A percentile compares a stretch with the other conserved stretches of the same genome.
Conservation (phyloP, 257 asterid genomes). For the Nicotiana otophora region DNA sequence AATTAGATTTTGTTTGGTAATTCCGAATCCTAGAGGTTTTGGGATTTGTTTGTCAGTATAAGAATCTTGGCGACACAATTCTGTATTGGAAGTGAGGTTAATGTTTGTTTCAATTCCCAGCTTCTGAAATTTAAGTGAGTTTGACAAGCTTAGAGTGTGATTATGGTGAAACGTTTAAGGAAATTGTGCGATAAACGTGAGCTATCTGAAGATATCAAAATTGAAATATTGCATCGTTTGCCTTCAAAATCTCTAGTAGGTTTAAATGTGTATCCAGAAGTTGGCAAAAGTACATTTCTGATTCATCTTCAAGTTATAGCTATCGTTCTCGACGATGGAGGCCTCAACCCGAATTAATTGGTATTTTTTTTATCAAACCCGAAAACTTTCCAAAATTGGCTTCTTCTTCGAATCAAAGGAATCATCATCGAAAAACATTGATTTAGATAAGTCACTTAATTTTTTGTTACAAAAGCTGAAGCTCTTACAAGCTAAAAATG, state of each 20-base stretch:
- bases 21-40: too few species aligned
- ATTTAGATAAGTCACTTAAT: neutral
- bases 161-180: neutral
- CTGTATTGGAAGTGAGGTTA: too few species aligned
- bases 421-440: neutral
- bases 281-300: neutral
- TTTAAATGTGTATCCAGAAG: neutral
- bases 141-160: too few species aligned
- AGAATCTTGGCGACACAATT: too few species aligned
- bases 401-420: neutral
- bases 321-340: neutral
- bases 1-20: too few species aligned
- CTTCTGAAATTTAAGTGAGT: too few species aligned
- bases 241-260: neutral
- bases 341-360: neutral
- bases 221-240: neutral
- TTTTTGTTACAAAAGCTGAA: too few species aligned
- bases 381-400: neutral
- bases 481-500: too few species aligned
- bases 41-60: too few species aligned
- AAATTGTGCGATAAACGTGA: neutral
- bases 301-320: too few species aligned
- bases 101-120: too few species aligned
- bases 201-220: neutral
- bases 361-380: neutral